phyloP scores from a whole-genome alignment of 2,329 filamentous ascomycete species.

The Alternaria sp. region DNA sequence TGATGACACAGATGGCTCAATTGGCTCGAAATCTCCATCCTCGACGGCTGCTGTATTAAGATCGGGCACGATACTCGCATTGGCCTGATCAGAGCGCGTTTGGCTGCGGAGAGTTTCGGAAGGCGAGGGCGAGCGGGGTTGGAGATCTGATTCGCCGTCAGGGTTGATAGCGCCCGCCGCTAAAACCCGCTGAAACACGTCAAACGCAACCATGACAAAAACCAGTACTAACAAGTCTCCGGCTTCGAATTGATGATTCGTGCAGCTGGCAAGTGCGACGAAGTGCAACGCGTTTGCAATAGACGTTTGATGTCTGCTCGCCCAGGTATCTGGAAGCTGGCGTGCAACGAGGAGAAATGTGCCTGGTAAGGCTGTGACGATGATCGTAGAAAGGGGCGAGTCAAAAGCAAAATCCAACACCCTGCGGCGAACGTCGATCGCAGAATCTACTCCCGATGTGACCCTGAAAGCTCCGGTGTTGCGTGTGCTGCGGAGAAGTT shows the following conservation, averaged over 20 bases:
- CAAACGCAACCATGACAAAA: conserved; percentile 45
- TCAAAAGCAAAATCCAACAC: conserved; percentile 25
- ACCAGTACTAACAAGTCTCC: conserved; percentile 35
- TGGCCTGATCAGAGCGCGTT: conserved; percentile 26
- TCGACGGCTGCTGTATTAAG: conserved; percentile 16
- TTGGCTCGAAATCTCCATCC: conserved; percentile 10
- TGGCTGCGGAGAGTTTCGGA: conserved; percentile 39
- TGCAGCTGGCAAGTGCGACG: conserved; percentile 33
- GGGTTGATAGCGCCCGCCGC: conserved; percentile 19
- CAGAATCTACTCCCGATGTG: conserved; percentile 18
- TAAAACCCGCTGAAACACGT: conserved; percentile 36
- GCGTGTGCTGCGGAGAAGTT: conserved; percentile 20
- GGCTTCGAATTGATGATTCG: conserved; percentile 26
- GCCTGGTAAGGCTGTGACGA: conserved; percentile 30
- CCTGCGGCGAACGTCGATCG: conserved; percentile 22
- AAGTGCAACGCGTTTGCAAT: conserved; percentile 33
- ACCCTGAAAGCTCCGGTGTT: conserved; percentile 15
- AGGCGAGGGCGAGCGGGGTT: conserved; percentile 22
- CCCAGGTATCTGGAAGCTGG: conserved; percentile 29
- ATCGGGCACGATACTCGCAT: conserved; percentile 22
- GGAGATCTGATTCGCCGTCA: conserved; percentile 25
- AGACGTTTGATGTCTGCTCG: conserved; percentile 29
- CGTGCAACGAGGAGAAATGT: conserved; percentile 25
- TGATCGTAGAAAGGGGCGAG: conserved; percentile 29
- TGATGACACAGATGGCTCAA: conserved; percentile 3